Base-by-base conservation (phyloP, 257 asterid genomes). In the Solanum tacnaense region DNA sequence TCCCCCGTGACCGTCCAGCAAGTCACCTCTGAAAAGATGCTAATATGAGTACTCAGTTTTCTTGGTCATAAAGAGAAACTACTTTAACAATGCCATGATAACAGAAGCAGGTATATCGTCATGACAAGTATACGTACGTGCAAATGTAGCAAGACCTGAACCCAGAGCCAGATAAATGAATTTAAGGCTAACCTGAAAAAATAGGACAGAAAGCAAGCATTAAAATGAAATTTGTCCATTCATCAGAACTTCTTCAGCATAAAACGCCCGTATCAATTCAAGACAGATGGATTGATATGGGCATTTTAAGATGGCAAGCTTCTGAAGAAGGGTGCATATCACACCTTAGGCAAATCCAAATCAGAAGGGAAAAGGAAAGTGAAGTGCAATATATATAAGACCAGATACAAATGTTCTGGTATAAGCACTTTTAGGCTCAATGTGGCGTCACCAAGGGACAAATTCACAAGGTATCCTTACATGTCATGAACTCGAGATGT, bases 1-100 rank as follows among this genome's bases (percentile, higher is more conserved):
- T 96, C 99, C 27, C 99, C 98, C 0, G 97, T 94, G 85, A 95
- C 91, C 94, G 94, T 96, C 99, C 99, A 96, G 83, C 99, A 95
- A 9, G 97, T 86, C 89, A 96, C 93, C 96, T 96, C 99, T 96
- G 90, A 38, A 89, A 76, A 58, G 23, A 70, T 29, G n/a, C 21
- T 76, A 27, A 74, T 39, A 38, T 23, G 36, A 49, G 18, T 60
- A 21, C 23, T 39, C 13, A 87, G 44, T 27, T 86, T 10, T 25
- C 7, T 65, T 13, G 11, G 29, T 18, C 29, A 3, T 25, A 44
- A 36, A 21, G 27, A n/a, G 34, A 76, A 3, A 76, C 84, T 41
- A 78, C 13, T 41, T 18, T 20, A 27, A 7, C 36, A 5, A 32
- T 11, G 32, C 4, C 13, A 76, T 74, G 36, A 25, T 0, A 16